phyloP scores from a whole-genome alignment of 169 alveolate species.

The Perkinsus marinus region DNA sequence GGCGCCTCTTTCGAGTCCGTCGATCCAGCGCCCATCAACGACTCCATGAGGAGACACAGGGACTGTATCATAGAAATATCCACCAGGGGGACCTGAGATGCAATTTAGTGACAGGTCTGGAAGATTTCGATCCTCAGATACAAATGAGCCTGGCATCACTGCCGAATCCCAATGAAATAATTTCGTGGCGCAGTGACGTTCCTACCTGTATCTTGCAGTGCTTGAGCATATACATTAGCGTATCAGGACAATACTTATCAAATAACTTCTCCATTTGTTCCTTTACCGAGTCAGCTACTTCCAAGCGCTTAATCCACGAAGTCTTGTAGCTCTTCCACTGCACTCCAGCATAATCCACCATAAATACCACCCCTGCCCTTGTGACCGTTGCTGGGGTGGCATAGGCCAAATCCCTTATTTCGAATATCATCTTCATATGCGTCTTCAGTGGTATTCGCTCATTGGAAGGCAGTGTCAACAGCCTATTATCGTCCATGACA shows the following conservation, averaged over 20 bases:
- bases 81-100: constrained; percentile 11
- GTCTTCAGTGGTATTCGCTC: constrained; percentile 84
- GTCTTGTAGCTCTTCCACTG: constrained; percentile 82
- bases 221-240: constrained; percentile 62
- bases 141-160: no score
- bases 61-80: constrained; percentile 16
- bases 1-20: background rate
- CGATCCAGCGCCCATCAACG: background rate
- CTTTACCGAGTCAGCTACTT: constrained; percentile 38
- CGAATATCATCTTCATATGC: constrained; percentile 88
- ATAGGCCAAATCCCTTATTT: constrained; percentile 84
- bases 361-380: constrained; percentile 87
- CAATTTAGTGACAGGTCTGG: no score
- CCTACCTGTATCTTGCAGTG: constrained; percentile 62
- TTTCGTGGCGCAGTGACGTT: background rate
- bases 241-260: constrained; percentile 75
- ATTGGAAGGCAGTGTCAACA: constrained; percentile 80
- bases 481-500: constrained; percentile 87
- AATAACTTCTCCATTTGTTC: constrained; percentile 63
- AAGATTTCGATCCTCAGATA: no score
- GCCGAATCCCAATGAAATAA: background rate
- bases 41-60: constrained; percentile 6
- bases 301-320: constrained; percentile 75
- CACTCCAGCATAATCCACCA: constrained; percentile 71
- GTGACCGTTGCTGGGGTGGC: constrained; percentile 95